Evolutionary conservation across 2,329 filamentous ascomycete genomes (phyloP), one percentile per base, ranked within the genome.

Genomic region (Coniochaeta ligniaria): DNA sequence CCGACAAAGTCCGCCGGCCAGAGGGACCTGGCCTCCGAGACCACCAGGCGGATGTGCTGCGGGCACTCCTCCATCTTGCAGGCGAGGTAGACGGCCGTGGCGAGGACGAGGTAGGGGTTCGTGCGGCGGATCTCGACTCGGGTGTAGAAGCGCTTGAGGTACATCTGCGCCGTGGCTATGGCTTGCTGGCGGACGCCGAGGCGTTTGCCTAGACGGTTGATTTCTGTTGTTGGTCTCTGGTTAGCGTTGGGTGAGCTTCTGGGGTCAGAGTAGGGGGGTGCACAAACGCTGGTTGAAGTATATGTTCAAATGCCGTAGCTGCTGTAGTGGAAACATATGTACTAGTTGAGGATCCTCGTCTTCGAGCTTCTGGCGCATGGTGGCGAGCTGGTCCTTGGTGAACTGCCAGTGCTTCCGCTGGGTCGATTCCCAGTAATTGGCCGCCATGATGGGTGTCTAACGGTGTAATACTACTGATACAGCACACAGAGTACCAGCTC

Each of bases 41-140:
- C 88, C 61, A 99, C 88, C 64, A 96, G 84, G 33, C 95, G 86
- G 69, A 99, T 98, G 73, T 99, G 95, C 73, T 98, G 94, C 2
- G 95, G 95, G 58, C 88, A 93, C 74, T 99, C 95, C 74, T 99
- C 95, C 86, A 96, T 96, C 76, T 99, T 99, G 78, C 92, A 96
- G 22, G 95, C 93, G 38, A 99, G 80, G 73, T 99, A 99, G 63
- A 98, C 83, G 6, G 94, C 91, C 1, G 95, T 98, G n/a, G 92
- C 89, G 65, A 96, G 83, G 61, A 98, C 86, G 38, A 98, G 86
- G 71, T 96, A 96, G 4, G 94, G 92, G 68, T 98, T 99, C 56
- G 93, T 96, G 64, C 89, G 87, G 61, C 94, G 89, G 65, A 98
- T 92, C 70, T 96, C 92, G 67, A 96, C 90, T 67, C 90, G 91